phyloP scores from a whole-genome alignment of 73 alveolate species.

The Tetrahymena thermophila region DNA sequence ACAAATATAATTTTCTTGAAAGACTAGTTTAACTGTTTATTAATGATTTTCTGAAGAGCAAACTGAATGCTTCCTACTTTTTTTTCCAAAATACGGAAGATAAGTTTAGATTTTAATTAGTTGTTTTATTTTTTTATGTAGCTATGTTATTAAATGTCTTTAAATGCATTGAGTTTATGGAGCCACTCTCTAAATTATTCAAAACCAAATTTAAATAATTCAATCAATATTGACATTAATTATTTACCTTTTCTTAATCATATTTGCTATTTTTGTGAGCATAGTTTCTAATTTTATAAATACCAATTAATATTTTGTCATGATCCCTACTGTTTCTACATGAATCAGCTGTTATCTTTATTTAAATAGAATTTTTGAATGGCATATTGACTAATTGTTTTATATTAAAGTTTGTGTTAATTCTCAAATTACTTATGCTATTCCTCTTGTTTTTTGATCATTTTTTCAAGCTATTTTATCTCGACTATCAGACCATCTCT shows the following conservation, averaged over 20 bases:
- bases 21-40: background rate
- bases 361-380: background rate
- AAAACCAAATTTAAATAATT: background rate
- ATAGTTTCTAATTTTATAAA: constrained; percentile 52
- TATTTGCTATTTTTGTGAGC: constrained; percentile 4
- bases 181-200: background rate
- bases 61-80: constrained; percentile 7
- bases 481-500: background rate
- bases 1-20: background rate
- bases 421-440: background rate
- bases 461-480: background rate
- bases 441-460: background rate
- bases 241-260: constrained; percentile 19
- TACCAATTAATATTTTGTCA: constrained; percentile 58
- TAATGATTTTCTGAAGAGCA: background rate
- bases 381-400: background rate
- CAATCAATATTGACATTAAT: background rate
- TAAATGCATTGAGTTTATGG: constrained; percentile 18
- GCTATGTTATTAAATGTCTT: background rate
- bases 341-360: constrained; percentile 31
- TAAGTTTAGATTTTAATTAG: constrained; percentile 5
- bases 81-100: background rate
- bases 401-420: too few relatives aligned
- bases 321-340: constrained; percentile 53
- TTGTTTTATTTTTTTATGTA: background rate